Conservation (phyloP, 345 rosid genomes). For the rapeseed (Brassica napus) region DNA sequence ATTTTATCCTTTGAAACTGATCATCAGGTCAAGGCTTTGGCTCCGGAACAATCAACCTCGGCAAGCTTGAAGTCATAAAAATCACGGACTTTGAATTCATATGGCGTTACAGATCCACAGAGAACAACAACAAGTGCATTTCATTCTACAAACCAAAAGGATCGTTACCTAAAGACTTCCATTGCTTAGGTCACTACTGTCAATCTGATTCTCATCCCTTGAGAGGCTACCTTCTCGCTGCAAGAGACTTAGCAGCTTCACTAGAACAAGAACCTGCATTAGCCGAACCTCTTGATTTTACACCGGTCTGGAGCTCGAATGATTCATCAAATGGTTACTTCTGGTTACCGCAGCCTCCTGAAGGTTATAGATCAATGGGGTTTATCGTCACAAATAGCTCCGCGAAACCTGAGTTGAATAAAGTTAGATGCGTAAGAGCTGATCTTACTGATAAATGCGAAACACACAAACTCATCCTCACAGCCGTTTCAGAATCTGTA, state of each 20-base stretch:
- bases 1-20: not conserved
- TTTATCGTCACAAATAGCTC: constrained; percentile 60
- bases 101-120: constrained; percentile 55
- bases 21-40: constrained; percentile 70
- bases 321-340: constrained; percentile 65
- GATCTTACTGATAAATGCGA: constrained; percentile 75
- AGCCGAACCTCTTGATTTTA: constrained; percentile 61
- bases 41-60: constrained; percentile 66
- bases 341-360: constrained; percentile 80
- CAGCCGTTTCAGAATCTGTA: constrained; percentile 43
- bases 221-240: constrained; percentile 69
- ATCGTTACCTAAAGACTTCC: constrained; percentile 61
- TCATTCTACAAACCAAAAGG: constrained; percentile 65
- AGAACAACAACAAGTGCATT: constrained; percentile 49
- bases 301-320: constrained; percentile 67
- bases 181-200: constrained; percentile 78
- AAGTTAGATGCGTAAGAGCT: constrained; percentile 72
- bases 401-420: constrained; percentile 59
- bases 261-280: constrained; percentile 49
- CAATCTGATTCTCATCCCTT: constrained; percentile 59
- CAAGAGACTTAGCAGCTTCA: constrained; percentile 46
- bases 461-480: constrained; percentile 42
- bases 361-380: constrained; percentile 71
- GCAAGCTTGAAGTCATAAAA: constrained; percentile 59
- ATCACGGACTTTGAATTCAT: constrained; percentile 56